These are phyloP conservation scores for Wickerhamomyces rabaulensis DNA, from an alignment of 805 yeast genomes.

Conservation along the genomic window DNA sequence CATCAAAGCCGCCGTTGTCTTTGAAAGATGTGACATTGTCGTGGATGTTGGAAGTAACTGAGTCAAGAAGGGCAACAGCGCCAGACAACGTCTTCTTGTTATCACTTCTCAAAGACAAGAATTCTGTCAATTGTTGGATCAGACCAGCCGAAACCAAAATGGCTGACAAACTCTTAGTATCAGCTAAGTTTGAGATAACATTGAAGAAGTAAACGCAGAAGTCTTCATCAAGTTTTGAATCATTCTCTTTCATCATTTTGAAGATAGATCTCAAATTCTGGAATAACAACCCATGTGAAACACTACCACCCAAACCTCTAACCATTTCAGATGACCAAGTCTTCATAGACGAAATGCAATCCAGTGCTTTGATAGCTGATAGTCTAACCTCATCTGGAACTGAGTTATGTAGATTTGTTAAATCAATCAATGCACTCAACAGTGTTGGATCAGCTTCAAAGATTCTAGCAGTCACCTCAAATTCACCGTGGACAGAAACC, in stretches of 20 bases:
- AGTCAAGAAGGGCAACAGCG: slow-evolving; percentile 47
- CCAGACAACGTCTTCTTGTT: slow-evolving; percentile 56
- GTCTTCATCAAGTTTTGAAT: slow-evolving; percentile 39
- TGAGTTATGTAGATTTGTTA: slow-evolving; percentile 60
- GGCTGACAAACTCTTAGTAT: slow-evolving; percentile 46
- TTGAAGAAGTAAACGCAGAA: slow-evolving; percentile 47
- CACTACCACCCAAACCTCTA: slow-evolving; percentile 77
- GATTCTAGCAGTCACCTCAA: slow-evolving; percentile 56
- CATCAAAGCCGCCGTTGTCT: slow-evolving; percentile 57
- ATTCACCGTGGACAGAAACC: slow-evolving; percentile 50
- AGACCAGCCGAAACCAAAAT: slow-evolving; percentile 73
- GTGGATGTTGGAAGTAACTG: slow-evolving; percentile 31
- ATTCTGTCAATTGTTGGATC: slow-evolving; percentile 56
- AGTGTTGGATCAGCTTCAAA: slow-evolving; percentile 71
- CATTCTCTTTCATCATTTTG: slow-evolving; percentile 40
- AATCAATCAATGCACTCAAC: slow-evolving; percentile 62
- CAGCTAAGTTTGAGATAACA: slow-evolving; percentile 57
- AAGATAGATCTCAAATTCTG: slow-evolving; percentile 64
- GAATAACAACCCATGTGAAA: slow-evolving; percentile 77
- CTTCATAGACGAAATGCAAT: slow-evolving; percentile 60
- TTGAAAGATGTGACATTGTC: slow-evolving; percentile 61
- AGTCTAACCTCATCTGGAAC: slow-evolving; percentile 50
- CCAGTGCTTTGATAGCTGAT: slow-evolving; percentile 62
- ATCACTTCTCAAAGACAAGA: slow-evolving; percentile 47
- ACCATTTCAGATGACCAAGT: slow-evolving; percentile 74